Base-by-base conservation (phyloP, 1,139 yeast genomes). In the Candida albicans region DNA sequence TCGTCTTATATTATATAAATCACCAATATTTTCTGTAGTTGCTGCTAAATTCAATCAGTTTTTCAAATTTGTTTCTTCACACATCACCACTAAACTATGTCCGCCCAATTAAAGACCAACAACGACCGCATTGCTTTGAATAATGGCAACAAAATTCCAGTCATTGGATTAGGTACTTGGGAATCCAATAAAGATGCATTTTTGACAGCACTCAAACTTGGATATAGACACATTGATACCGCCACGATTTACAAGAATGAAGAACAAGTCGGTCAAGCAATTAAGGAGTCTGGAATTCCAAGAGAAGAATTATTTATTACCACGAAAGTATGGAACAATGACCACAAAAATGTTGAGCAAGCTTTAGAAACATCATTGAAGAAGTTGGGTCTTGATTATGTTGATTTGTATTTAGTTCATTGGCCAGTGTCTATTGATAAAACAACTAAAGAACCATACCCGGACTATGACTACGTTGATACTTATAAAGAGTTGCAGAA, bases 121-220 rank as follows among this genome's bases (percentile, higher is more conserved):
- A 59, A 66, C 18, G 51, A 57, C 31, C 58, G 64, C 3, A 44
- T 68, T 51, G 70, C 67, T 33, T 70, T 87, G 46, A 84, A 84
- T 73, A 77, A 80, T 47, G 93, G 93, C 15, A 68, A 67, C 45
- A 56, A 61, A 33, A 84, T 87, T 53, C 95, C 95, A 24, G 81
- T 75, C 24, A 62, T 87, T 46, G 95, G 90, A 2, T 71, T 86
- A 37, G 95, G 95, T 33, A 87, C 95, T n/a, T 87, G 90, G 89
- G 76, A 77, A 61, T 76, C 89, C 12, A 64, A 77, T 15, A 74
- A 75, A 26, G 73, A 75, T 35, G 78, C 93, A 13, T 86, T 81
- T 28, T 65, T 77, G 46, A 62, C 73, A 32, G 96, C 95, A 1
- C 65, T 88, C 51, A 71, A 79, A 54, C 68, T 73, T 27, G 95